Conservation (phyloP, 1,284 basidiomycete species). For the Fomitopsis palustris region DNA sequence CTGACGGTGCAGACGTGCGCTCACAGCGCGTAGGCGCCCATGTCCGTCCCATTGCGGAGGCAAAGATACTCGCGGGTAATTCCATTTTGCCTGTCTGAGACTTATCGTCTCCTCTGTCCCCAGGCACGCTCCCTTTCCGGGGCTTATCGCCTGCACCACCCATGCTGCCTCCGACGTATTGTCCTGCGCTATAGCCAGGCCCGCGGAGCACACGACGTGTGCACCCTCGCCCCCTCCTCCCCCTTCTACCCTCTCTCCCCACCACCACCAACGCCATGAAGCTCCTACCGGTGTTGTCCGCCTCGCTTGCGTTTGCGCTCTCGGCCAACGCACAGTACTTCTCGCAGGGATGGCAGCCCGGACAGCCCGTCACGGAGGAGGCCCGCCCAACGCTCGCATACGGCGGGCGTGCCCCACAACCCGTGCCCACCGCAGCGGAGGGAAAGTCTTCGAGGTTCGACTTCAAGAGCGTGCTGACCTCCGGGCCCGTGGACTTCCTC, state of each 20-base stretch:
- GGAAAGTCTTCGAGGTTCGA: constrained; percentile 31
- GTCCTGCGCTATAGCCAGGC: neutral
- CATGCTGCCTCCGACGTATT: neutral
- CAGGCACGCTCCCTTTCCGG: neutral
- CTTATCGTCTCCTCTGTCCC: constrained; percentile 10
- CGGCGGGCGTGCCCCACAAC: neutral
- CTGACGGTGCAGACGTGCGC: neutral
- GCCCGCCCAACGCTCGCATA: constrained; percentile 14
- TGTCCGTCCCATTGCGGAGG: neutral
- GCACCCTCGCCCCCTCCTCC: neutral
- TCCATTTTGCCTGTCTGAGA: constrained; percentile 12
- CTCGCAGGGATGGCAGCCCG: constrained; percentile 74
- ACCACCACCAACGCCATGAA: constrained; percentile 45
- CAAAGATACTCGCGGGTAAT: neutral
- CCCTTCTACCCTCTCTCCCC: neutral
- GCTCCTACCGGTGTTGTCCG: constrained; percentile 32
- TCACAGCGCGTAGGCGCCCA: neutral
- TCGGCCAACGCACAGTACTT: constrained; percentile 63
- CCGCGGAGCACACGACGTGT: constrained; percentile 6
- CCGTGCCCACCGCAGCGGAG: constrained; percentile 14
- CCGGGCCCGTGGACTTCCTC: constrained; percentile 47
- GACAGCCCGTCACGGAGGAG: constrained; percentile 44
- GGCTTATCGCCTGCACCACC: neutral
- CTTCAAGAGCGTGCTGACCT: constrained; percentile 44
- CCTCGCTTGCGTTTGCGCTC: constrained; percentile 32